Conservation (phyloP, 179 eudicot species). For the Drosera spatulata region DNA sequence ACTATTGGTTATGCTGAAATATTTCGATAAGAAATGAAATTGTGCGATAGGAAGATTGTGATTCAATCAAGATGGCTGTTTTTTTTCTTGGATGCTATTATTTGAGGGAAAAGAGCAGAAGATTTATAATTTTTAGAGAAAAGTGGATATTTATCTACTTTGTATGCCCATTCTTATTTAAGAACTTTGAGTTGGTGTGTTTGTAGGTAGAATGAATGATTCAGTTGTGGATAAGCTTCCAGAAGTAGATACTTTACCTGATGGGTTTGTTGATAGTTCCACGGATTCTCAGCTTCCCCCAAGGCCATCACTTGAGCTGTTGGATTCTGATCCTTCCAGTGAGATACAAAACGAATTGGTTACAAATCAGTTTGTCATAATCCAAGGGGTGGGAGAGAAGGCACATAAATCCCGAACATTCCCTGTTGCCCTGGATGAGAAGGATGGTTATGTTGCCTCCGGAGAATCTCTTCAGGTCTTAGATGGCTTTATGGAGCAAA, state of each 20-base stretch:
- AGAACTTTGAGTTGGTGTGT: no score
- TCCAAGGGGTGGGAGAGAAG: slow-evolving; percentile 27
- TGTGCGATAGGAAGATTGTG: no score
- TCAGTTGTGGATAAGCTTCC: slow-evolving; percentile 62
- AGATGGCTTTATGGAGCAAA: slow-evolving; percentile 19
- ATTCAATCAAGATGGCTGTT: no score
- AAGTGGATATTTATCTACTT: no score
- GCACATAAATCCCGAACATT: slow-evolving; percentile 24
- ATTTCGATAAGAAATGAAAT: no score
- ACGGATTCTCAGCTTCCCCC: slow-evolving; percentile 29
- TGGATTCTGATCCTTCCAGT: slow-evolving; percentile 14
- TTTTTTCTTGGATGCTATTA: no score
- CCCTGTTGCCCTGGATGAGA: slow-evolving; percentile 40
- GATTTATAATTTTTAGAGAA: no score
- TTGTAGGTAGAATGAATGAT: slow-evolving; percentile 34
- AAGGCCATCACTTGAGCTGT: slow-evolving; percentile 27
- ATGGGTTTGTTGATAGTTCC: slow-evolving; percentile 81
- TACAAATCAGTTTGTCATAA: slow-evolving; percentile 14
- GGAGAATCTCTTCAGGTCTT: slow-evolving; percentile 23
- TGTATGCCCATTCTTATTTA: no score
- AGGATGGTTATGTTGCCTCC: slow-evolving; percentile 32
- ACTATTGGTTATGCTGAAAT: no score
- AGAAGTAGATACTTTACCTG: slow-evolving; percentile 78
- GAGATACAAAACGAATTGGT: slow-evolving; percentile 21
- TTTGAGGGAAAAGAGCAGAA: no score